phyloP scores from a whole-genome alignment of 2,329 filamentous ascomycete genomes.

The Meredithiella fracta region DNA sequence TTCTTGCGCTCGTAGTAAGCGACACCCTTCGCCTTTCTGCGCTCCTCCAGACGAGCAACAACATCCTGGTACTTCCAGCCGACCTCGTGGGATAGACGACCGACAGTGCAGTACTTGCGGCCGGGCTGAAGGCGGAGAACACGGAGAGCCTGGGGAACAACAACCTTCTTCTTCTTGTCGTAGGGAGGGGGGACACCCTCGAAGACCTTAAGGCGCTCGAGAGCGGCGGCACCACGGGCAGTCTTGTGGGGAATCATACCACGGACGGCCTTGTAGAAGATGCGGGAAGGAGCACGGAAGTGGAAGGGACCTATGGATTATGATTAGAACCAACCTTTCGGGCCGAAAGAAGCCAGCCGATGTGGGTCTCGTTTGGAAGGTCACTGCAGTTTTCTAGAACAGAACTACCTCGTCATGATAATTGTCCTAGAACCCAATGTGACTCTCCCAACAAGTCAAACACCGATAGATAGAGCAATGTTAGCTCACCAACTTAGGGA shows the following conservation, averaged over 20 bases:
- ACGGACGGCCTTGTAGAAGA: constrained; percentile 99
- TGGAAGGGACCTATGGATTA: constrained; percentile 75
- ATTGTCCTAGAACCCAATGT: too few relatives aligned
- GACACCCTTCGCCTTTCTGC: constrained; percentile 96
- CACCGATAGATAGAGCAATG: neutral
- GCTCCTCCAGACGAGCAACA: constrained; percentile 95
- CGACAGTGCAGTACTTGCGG: constrained; percentile 99
- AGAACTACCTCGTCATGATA: neutral
- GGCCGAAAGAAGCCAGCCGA: neutral
- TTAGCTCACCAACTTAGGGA: neutral
- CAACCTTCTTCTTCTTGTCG: constrained; percentile 99
- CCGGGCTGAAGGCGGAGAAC: constrained; percentile 94
- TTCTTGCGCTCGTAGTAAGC: constrained; percentile 99
- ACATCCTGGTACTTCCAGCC: constrained; percentile 99
- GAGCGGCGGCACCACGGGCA: constrained; percentile 82
- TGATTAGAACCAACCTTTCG: constrained; percentile 16
- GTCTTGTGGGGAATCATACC: constrained; percentile 99
- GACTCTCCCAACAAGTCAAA: neutral
- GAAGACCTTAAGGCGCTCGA: constrained; percentile 99
- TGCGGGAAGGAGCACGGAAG: constrained; percentile 96
- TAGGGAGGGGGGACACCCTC: constrained; percentile 98
- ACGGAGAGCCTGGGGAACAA: constrained; percentile 94
- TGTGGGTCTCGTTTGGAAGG: neutral
- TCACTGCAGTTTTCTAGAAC: neutral
- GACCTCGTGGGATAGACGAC: constrained; percentile 94